A percentile compares a stretch with the other conserved stretches of the same genome.
These are phyloP conservation scores for Rhodotorula kratochvilovae DNA, from an alignment of 768 basidiomycete genomes.

Conservation along the genomic window DNA sequence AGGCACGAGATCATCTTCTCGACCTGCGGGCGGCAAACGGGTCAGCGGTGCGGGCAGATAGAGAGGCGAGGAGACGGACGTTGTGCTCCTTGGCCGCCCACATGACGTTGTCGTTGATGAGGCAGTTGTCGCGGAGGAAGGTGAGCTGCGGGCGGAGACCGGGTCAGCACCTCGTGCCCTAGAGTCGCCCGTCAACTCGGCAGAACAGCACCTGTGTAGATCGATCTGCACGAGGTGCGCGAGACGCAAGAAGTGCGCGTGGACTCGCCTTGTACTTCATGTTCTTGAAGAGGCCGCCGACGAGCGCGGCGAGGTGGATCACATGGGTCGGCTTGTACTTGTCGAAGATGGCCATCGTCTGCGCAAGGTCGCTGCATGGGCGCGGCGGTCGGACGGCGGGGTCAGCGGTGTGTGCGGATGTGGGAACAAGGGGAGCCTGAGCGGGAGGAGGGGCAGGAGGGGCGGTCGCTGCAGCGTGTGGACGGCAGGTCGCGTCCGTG, in stretches of 20 bases:
- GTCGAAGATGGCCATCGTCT: conserved; percentile 55
- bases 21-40: conserved; percentile 43
- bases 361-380: conserved; percentile 10
- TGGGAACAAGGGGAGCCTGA: not conserved
- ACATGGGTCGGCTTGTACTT: conserved; percentile 93
- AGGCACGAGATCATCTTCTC: conserved; percentile 88
- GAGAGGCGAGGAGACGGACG: conserved; percentile 24
- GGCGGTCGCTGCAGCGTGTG: too few species aligned
- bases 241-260: not conserved
- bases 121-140: conserved; percentile 87
- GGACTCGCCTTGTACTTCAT: conserved; percentile 78
- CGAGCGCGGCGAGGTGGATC: conserved; percentile 90
- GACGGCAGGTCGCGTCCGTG: too few species aligned
- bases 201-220: too few species aligned
- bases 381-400: not conserved
- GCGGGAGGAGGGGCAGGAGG: too few species aligned
- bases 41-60: not conserved
- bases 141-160: conserved; percentile 57
- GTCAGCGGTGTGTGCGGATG: not conserved
- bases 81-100: conserved; percentile 65
- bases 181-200: too few species aligned
- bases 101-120: conserved; percentile 93
- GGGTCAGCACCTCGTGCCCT: not conserved
- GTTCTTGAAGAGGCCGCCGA: conserved; percentile 91
- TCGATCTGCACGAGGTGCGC: too few species aligned